Evolutionary conservation across 2,329 filamentous ascomycete genomes (phyloP).

Genomic region (Fusarium dimerum): DNA sequence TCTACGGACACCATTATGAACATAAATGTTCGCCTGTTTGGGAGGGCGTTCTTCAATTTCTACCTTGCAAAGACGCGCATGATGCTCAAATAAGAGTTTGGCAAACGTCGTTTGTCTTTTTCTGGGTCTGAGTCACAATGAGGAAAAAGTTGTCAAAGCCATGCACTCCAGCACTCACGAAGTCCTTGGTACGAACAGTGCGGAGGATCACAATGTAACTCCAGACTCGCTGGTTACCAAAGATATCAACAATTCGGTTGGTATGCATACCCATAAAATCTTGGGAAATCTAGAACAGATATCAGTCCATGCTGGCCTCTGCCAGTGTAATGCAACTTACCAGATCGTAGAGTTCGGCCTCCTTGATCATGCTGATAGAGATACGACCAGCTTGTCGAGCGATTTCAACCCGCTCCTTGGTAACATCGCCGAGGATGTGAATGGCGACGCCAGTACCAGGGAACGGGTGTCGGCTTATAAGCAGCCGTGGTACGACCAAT

Average conservation of each 20-base stretch:
- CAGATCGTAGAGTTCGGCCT: conserved; percentile 71
- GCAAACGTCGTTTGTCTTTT: too few species aligned
- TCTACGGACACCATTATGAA: too few species aligned
- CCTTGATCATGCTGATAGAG: conserved; percentile 74
- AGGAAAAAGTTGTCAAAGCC: conserved; percentile 7
- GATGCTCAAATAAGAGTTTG: too few species aligned
- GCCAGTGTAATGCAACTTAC: conserved; percentile 14
- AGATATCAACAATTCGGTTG: conserved; percentile 32
- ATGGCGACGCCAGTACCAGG: conserved; percentile 8
- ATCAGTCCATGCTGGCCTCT: conserved; percentile 12
- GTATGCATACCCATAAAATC: conserved; percentile 49
- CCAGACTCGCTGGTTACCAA: conserved; percentile 10
- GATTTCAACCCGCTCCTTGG: conserved; percentile 75
- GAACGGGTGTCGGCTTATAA: conserved; percentile 28
- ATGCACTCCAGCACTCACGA: conserved; percentile 31
- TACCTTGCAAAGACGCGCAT: too few species aligned
- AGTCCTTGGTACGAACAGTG: background rate
- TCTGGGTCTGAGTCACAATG: background rate
- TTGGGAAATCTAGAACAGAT: conserved; percentile 42
- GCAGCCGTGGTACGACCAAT: too few species aligned
- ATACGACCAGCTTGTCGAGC: conserved; percentile 76
- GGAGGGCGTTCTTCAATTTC: too few species aligned
- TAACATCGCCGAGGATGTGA: conserved; percentile 71
- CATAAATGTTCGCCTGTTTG: too few species aligned
- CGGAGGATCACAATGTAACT: conserved; percentile 27